These are phyloP conservation scores for Phaeotremella skinneri DNA, from an alignment of 768 basidiomycete genomes.

Conservation along the genomic window DNA sequence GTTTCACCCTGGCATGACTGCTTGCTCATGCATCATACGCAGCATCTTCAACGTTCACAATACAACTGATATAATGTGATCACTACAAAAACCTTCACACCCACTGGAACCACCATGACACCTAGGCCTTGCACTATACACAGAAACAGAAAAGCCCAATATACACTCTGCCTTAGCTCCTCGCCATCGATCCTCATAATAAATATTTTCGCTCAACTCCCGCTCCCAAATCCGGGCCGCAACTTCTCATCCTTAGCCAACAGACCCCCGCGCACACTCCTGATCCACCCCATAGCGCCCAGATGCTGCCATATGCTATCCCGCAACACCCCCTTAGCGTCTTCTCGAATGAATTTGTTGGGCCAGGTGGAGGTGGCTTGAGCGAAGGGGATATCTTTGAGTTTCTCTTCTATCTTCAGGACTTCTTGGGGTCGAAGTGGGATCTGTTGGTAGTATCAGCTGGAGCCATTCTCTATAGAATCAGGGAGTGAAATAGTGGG, in stretches of 20 bases:
- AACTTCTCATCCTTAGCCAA: background rate
- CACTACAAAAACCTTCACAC: too few relatives aligned
- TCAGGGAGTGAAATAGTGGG: background rate
- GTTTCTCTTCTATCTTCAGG: conserved; percentile 18
- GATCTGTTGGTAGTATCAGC: conserved; percentile 28
- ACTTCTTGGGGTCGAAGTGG: conserved; percentile 41
- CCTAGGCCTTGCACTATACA: too few relatives aligned
- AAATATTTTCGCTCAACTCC: too few relatives aligned
- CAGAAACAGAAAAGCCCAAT: too few relatives aligned
- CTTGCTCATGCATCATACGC: too few relatives aligned
- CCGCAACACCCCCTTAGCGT: conserved; percentile 37
- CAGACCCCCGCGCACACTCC: background rate
- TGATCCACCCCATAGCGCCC: conserved; percentile 28
- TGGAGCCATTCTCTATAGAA: background rate
- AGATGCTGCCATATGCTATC: conserved; percentile 36
- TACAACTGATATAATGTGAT: too few relatives aligned
- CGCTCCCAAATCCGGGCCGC: background rate
- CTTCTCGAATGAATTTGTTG: conserved; percentile 35
- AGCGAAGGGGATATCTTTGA: conserved; percentile 29
- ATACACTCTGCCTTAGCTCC: too few relatives aligned
- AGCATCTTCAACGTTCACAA: too few relatives aligned
- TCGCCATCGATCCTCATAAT: too few relatives aligned
- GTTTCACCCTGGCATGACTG: too few relatives aligned
- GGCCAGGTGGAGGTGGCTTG: conserved; percentile 49
- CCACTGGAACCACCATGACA: too few relatives aligned